Evolutionary conservation across 2,329 filamentous ascomycete genomes (phyloP), one percentile per base, ranked within the genome.

Genomic region (Lizonia empirigonia): DNA sequence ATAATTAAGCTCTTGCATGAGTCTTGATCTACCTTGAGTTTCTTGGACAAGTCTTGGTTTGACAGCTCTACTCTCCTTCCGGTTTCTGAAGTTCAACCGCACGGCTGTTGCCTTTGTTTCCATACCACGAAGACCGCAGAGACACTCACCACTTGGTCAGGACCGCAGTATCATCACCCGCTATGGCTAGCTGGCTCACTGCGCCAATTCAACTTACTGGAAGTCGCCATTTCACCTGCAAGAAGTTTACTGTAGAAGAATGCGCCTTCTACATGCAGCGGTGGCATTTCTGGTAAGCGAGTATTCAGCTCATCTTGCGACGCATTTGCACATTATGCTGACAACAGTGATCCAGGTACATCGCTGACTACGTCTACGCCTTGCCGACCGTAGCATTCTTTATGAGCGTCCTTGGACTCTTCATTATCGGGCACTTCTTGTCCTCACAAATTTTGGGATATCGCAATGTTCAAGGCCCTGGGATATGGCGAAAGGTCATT

Each of bases 371-470:
- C 55, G 76, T 78, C 27, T 85, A 79, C 56, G 79, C 77, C 0
- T 64, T 83, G 4, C 75, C 76, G 6, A 83, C 81, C 0, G 68
- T 83, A 3, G 81, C 79, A 35, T 80, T 84, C 56, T 78, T 83
- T 64, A 70, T 80, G 57, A 71, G 73, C 0, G 65, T 70, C n/a
- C 78, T 84, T 44, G 71, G 74, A 1, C 50, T 82, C 10, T 84
- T 81, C 55, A 65, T 75, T 19, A 63, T 83, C 15, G 66, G 69
- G 3, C 67, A 76, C 38, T 59, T 77, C 13, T 49, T 76, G 15
- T 57, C 58, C 10, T 64, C 67, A 8, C 56, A 68, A 22, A 24
- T 75, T 30, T 62, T 71, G 2, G 49, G 52, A 4, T 49, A 59
- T 26, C 55, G 53, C 6, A 36, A 24, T 13, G 6, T 32, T 6